Evolutionary conservation across 495 filamentous ascomycete species (phyloP), one percentile per base, ranked within the genome.

Genomic region (Talaromyces ruber): DNA sequence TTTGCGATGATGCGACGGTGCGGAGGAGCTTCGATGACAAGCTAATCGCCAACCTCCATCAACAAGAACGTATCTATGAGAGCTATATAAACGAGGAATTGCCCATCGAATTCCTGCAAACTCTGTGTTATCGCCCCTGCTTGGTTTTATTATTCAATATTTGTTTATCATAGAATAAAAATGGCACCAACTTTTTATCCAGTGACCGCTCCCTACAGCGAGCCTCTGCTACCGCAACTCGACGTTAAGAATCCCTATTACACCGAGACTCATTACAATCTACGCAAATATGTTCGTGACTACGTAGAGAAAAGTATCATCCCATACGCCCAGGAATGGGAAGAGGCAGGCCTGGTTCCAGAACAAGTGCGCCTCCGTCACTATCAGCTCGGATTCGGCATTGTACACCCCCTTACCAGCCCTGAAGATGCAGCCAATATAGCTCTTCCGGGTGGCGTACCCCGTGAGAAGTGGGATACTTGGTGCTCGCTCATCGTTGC

Each of bases 291-390:
- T 39, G 73, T 81, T 8, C 75, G 80, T 26, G 64, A 74, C 9
- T 82, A 81, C 56, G 67, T 81, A 55, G 76, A 81, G 32, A 73
- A 71, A 4, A 65, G 72, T 24, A 75, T 82, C 18, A 65, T 71
- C 1, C 79, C 80, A 1, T 70, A 72, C 64, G 77, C 75, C 0
- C 72, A 75, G 32, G 78, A 81, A 54, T 82, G 80, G 80, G 80
- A 82, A 66, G 66, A 65, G 25, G 73, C 71, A 9, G 80, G 79
- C 9, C 64, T 72, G 63, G 72, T 81, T 16, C 80, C 79, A 47
- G 69, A 73, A 52, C 34, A 64, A 16, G 78, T 75, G 2, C 65
- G 68, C 28, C 58, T 57, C 26, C 71, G 74, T 24, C 73, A 81
- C 59, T 75, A 68, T 60, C 71, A 77, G 54, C 63, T 78, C 3